Base-by-base conservation (phyloP, 495 filamentous ascomycete species). In the Xylaria acuta region DNA sequence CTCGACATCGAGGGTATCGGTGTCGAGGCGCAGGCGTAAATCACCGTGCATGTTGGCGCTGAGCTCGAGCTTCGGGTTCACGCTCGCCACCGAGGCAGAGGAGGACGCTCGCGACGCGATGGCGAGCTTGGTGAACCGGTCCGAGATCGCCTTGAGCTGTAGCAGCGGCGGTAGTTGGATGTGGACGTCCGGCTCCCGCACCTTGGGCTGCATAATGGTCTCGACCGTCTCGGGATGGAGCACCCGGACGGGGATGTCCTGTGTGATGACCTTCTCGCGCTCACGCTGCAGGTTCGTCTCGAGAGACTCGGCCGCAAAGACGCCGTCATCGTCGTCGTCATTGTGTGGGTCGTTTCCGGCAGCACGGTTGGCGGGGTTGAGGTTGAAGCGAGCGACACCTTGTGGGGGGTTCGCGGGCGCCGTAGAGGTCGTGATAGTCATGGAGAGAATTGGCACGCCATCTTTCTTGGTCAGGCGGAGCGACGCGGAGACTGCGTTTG, bases 381-480 rank as follows among this genome's bases (percentile, higher is more conserved):
- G 67, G 20, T 76, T 75, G 69, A 76, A 72, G 25, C 75, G 75
- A 14, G 70, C 72, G 16, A 69, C 76, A 64, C 78, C 78, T 67
- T 74, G 68, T 62, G 76, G 75, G 5, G 69, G 73, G 58, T 79
- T 76, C 60, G 77, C 72, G 45, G 81, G 79, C 38, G 83, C 81
- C 51, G 83, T 83, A 77, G 86, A 90, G 64, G 92, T 89, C 34
- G 91, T 90, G 76, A 99, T 92, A 3, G 95, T 97, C 72, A 98
- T 88, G 70, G 90, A 92, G 2, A 98, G 88, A 45, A 97, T 86
- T 2, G 96, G 95, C 25, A 93, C 78, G 77, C 90, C 91, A 75
- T 94, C 94, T 76, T 94, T 95, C 80, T 98, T 97, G 1, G 95
- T 98, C 20, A 99, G 88, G 11, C 97, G 93, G 25, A 98, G 88